Conservation (phyloP, 1,139 yeast species). For the Geotrichum armillariae region DNA sequence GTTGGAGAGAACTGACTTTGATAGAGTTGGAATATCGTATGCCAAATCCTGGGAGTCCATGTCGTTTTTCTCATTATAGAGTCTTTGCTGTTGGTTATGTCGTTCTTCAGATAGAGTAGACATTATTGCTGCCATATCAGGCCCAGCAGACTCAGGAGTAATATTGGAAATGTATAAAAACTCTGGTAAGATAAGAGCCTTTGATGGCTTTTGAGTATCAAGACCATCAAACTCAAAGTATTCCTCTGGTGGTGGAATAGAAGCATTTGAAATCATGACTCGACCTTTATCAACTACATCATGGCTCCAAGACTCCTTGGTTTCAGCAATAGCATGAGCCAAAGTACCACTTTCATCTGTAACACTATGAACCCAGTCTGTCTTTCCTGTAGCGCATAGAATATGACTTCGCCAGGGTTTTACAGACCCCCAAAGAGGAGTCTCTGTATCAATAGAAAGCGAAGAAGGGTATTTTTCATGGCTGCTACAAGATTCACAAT, state of each 20-base stretch:
- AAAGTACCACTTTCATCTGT: constrained; percentile 54
- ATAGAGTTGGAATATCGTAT: constrained; percentile 1
- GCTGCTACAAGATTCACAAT: constrained; percentile 28
- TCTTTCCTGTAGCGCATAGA: constrained; percentile 76
- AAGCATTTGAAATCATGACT: constrained; percentile 38
- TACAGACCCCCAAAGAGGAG: constrained; percentile 69
- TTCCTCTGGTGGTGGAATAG: constrained; percentile 35
- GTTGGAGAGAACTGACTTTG: not conserved
- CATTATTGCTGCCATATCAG: constrained; percentile 50
- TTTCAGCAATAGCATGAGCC: constrained; percentile 45
- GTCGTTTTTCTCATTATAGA: constrained; percentile 1
- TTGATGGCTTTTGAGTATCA: constrained; percentile 24
- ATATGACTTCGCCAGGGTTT: constrained; percentile 69
- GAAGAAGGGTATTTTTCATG: constrained; percentile 53
- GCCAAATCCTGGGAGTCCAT: not conserved
- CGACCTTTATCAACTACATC: constrained; percentile 28
- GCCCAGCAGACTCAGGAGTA: constrained; percentile 45
- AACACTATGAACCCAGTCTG: constrained; percentile 85
- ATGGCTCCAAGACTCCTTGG: not conserved
- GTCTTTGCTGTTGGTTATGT: not conserved
- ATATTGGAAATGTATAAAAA: constrained; percentile 70
- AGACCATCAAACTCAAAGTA: constrained; percentile 29
- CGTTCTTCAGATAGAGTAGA: constrained; percentile 23
- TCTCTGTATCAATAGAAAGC: constrained; percentile 52
- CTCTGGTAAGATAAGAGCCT: constrained; percentile 66